Base-by-base conservation (phyloP, 2,329 filamentous ascomycete species). In the Aspergillus arachidicola region DNA sequence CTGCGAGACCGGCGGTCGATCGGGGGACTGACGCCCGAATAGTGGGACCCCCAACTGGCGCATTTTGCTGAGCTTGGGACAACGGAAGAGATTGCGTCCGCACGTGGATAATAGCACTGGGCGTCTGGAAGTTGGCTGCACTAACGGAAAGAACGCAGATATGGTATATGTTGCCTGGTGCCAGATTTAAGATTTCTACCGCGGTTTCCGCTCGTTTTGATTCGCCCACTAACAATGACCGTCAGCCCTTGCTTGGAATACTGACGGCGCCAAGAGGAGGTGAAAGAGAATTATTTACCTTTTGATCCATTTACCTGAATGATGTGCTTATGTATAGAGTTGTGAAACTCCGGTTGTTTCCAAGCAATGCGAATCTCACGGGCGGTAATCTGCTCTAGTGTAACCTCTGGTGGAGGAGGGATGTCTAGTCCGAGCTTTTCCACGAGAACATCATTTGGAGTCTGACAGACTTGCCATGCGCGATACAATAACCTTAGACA, bases 261-360 rank as follows among this genome's bases (percentile, higher is more conserved):
- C 43, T 53, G 65, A 21, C 19, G 28, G 55, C 28, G 57, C 16
- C 50, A 36, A 55, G 46, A 21, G n/a, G 63, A 46, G 43, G 58
- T 46, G 10, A 21, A 21, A 55, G 43, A n/a, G 3, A 34, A 45
- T 53, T 56, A 59, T 23, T 60, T 79, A 95, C 92, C 92, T 81
- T 93, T 92, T 50, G 94, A 89, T 48, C 94, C 94, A 78, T 99
- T 98, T 68, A 99, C 89, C 76, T 96, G 92, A 58, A 99, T 92
- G 53, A 94, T 86, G 75, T 96, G 95, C 79, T 94, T 96, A 59
- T 93, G 86, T 59, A 96, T 91, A 3, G 91, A 86, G 65, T 85
- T 83, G 50, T 86, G 83, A 67, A 84, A 82, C 66, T 87, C 86
- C 0, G 92, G 90, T 64, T 89, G 87, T 65, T 93, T 92, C 95